Percentiles rank a stretch among this genome's conserved stretches.
phyloP scores from a whole-genome alignment of 768 basidiomycete genomes.

The Podaxis sp. region DNA sequence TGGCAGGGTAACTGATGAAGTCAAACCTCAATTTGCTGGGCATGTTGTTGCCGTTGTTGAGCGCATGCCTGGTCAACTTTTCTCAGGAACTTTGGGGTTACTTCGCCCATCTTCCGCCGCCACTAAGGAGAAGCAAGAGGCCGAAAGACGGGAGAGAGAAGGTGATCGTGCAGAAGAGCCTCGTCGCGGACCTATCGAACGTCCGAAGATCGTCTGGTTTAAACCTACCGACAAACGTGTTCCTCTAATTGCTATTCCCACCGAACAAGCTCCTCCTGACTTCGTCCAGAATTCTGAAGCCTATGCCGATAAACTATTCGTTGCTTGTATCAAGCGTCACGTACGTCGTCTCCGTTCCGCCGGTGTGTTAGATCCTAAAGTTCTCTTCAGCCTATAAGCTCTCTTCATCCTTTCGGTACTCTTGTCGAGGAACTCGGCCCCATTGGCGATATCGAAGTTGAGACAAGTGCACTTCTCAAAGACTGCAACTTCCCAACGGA shows the following conservation, averaged over 20 bases:
- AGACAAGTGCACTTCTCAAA: slow-evolving; percentile 94
- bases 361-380: slow-evolving; percentile 12
- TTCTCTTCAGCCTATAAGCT: slow-evolving; percentile 72
- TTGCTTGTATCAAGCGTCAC: slow-evolving; percentile 98
- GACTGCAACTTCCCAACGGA: slow-evolving; percentile 99
- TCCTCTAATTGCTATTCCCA: slow-evolving; percentile 96
- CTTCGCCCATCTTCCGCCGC: slow-evolving; percentile 94
- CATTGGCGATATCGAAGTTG: slow-evolving; percentile 98
- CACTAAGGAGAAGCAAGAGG: slow-evolving; percentile 98
- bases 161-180: slow-evolving; percentile 88
- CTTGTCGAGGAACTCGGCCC: slow-evolving; percentile 96
- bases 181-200: slow-evolving; percentile 71
- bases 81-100: slow-evolving; percentile 94
- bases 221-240: slow-evolving; percentile 99
- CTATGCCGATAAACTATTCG: slow-evolving; percentile 89
- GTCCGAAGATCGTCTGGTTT: slow-evolving; percentile 99
- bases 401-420: slow-evolving; percentile 97
- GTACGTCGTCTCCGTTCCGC: slow-evolving; percentile 41
- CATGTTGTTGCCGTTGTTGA: slow-evolving; percentile 99
- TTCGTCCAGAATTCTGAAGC: slow-evolving; percentile 93
- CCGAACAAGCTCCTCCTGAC: slow-evolving; percentile 94
- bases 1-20: slow-evolving; percentile 88
- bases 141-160: slow-evolving; percentile 94
- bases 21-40: slow-evolving; percentile 97
- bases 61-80: slow-evolving; percentile 97